These are phyloP conservation scores for Fraxinus angustifolia DNA, from an alignment of 305 asterid species.

Conservation along the genomic window DNA sequence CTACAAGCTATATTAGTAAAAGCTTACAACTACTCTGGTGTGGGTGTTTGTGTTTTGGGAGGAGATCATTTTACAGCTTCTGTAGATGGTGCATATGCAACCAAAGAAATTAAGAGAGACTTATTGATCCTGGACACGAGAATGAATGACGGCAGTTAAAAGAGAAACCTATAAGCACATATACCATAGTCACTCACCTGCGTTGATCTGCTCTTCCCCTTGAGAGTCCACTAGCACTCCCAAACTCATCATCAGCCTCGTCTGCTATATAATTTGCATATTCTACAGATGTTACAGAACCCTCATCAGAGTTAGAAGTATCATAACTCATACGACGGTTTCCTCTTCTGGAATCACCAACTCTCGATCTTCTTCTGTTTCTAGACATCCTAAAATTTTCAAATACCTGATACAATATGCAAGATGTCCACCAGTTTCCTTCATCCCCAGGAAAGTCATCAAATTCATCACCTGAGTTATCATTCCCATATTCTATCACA, in stretches of 20 bases:
- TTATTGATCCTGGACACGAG: neutral
- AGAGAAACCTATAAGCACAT: neutral
- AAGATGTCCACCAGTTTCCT: constrained; percentile 79
- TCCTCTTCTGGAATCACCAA: constrained; percentile 57
- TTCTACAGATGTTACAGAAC: constrained; percentile 68
- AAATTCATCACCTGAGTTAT: constrained; percentile 69
- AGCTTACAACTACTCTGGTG: neutral
- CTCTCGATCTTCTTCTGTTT: constrained; percentile 72
- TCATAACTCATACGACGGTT: constrained; percentile 51
- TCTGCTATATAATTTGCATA: constrained; percentile 50
- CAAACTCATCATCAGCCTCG: constrained; percentile 57
- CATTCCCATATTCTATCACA: constrained; percentile 80
- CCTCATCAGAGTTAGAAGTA: constrained; percentile 67
- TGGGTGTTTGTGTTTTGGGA: neutral
- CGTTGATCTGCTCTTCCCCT: constrained; percentile 57
- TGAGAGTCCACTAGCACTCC: constrained; percentile 42
- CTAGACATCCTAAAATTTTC: constrained; percentile 66
- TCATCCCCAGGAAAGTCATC: constrained; percentile 57
- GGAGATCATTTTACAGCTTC: neutral
- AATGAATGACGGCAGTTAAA: neutral
- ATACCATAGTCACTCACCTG: constrained; percentile 39
- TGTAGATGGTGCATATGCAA: neutral
- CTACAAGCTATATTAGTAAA: neutral
- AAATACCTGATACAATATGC: constrained; percentile 71
- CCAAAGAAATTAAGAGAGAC: neutral